Evolutionary conservation across 495 filamentous ascomycete genomes (phyloP), one percentile per base, ranked within the genome.

Genomic region (Bacidia rubella): DNA sequence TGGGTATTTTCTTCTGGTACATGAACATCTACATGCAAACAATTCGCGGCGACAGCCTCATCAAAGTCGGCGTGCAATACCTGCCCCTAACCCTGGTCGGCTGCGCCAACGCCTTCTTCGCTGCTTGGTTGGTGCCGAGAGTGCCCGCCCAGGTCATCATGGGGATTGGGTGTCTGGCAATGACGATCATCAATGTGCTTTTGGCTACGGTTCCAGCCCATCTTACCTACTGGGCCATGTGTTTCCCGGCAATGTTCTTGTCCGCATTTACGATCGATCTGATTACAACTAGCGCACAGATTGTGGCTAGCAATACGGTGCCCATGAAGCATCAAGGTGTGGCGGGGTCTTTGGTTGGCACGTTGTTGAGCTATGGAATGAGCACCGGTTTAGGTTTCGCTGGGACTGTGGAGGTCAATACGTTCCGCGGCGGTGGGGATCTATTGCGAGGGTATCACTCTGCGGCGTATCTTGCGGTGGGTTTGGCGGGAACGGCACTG

Each of bases 271-370:
- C 68, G 56, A 72, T 72, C 0, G 75, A 78, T 55, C 66, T 78
- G 2, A 67, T 74, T 25, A 75, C 69, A 47, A 73, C 70, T 0
- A 73, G 71, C 10, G 71, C 69, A 0, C 73, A 77, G 50, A 76
- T 78, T 43, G 75, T 78, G 52, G 74, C 73, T 4, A 76, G 72
- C 46, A 77, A 77, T 49, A 65, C 64, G 0, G 74, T 77, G 11
- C 63, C 62, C 15, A 58, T 68, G n/a, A 59, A 66, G 21, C 64
- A 77, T 47, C 74, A 78, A 48, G 75, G 75, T 0, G 65, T 74
- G 48, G 74, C 73, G 0, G 73, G 67, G 2, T 71, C 68, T 0
- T 58, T 76, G 9, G 68, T 77, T 29, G 71, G 71, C 0, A 69
- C 68, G 2, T 50, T 78, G 19, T 67, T 69, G 49, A 57, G 71